Evolutionary conservation across 306 rosid species (phyloP).

Genomic region (Sicyos baderoa): DNA sequence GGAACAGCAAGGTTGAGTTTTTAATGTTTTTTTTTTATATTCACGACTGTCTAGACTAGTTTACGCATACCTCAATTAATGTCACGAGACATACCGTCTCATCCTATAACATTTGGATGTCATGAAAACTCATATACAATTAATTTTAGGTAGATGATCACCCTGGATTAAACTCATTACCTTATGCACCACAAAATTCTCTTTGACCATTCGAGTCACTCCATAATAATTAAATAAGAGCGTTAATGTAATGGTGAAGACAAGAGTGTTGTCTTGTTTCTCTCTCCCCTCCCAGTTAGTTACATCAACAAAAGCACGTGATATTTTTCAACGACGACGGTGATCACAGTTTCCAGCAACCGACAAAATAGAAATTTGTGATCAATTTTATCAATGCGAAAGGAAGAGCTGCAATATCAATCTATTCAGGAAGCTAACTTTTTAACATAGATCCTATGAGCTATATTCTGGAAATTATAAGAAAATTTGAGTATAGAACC

Average conservation of each 20-base stretch:
- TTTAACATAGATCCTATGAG: too few relatives aligned
- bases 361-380: slow-evolving; percentile 22
- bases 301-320: slow-evolving; percentile 19
- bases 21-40: too few relatives aligned
- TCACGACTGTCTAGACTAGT: too few relatives aligned
- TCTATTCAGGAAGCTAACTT: background rate
- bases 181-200: too few relatives aligned
- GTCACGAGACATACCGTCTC: too few relatives aligned
- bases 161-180: too few relatives aligned
- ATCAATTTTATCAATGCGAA: background rate
- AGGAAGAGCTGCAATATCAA: background rate
- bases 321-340: slow-evolving; percentile 12
- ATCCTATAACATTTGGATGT: too few relatives aligned
- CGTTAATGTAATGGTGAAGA: slow-evolving; percentile 6
- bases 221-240: too few relatives aligned
- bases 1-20: background rate
- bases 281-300: background rate
- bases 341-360: slow-evolving; percentile 24
- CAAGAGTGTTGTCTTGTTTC: background rate
- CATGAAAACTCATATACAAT: too few relatives aligned
- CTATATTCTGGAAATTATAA: background rate
- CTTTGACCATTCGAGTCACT: too few relatives aligned
- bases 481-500: background rate
- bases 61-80: too few relatives aligned
- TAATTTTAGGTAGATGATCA: too few relatives aligned